phyloP scores from a whole-genome alignment of 495 filamentous ascomycete genomes.

The Daldinia caldariorum region DNA sequence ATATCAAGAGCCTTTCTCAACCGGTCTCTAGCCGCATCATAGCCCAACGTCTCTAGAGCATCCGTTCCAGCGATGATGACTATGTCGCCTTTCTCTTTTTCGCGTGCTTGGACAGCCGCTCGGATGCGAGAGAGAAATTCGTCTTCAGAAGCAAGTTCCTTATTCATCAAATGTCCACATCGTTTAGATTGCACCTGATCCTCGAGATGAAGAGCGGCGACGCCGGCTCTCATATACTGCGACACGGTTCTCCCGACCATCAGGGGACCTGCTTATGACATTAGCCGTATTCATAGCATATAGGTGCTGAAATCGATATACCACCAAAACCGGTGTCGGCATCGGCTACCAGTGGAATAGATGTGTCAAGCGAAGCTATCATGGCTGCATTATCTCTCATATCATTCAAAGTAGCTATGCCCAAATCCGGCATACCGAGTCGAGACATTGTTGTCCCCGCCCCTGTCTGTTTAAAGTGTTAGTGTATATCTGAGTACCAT shows the following conservation, averaged over 20 bases:
- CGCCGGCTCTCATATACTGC: not conserved
- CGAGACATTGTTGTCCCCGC: not conserved
- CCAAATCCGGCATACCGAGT: not conserved
- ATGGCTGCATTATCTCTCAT: conserved; percentile 1
- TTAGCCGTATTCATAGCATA: not conserved
- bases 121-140: not conserved
- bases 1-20: not conserved
- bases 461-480: not conserved
- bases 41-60: not conserved
- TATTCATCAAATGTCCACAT: not conserved
- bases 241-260: conserved; percentile 1
- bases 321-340: not conserved
- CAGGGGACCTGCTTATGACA: not conserved
- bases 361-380: not conserved
- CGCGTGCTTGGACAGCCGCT: not conserved
- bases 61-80: not conserved
- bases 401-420: not conserved
- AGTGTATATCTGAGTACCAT: not conserved
- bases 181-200: conserved; percentile 3
- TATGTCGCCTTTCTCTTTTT: not conserved
- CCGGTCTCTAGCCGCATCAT: not conserved
- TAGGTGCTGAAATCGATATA: not conserved
- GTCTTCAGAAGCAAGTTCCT: not conserved
- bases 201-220: not conserved
- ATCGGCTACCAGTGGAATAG: not conserved